Conservation (phyloP, 2,329 filamentous ascomycete species). For the Ophiosphaerella herpotricha region DNA sequence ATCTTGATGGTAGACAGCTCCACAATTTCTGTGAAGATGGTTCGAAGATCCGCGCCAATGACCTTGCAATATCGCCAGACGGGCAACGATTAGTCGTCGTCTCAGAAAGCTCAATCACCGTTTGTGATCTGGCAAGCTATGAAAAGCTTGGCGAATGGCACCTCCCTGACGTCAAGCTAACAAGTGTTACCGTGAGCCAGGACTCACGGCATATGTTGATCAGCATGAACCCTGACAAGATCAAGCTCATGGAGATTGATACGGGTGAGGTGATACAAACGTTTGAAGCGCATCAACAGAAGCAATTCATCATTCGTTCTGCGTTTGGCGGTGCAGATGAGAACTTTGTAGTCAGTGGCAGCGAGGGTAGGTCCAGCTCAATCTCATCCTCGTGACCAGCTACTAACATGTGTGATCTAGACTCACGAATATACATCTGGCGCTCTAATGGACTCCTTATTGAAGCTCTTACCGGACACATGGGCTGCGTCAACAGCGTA, state of each 20-base stretch:
- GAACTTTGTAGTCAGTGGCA: conserved; percentile 89
- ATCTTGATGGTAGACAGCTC: conserved; percentile 63
- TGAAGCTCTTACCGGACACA: conserved; percentile 76
- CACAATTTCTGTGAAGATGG: conserved; percentile 65
- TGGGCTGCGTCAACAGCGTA: conserved; percentile 81
- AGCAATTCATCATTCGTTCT: conserved; percentile 78
- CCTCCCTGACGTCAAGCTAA: conserved; percentile 70
- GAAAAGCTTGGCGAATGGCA: conserved; percentile 76
- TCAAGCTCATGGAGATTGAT: conserved; percentile 77
- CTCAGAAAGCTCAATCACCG: conserved; percentile 71
- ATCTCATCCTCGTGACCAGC: not conserved
- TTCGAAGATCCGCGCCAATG: conserved; percentile 73
- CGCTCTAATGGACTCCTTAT: conserved; percentile 80
- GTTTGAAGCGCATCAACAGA: conserved; percentile 77
- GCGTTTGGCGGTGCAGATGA: conserved; percentile 88
- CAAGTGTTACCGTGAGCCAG: conserved; percentile 78
- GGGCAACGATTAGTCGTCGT: conserved; percentile 80
- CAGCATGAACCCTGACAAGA: conserved; percentile 76
- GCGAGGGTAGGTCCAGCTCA: conserved; percentile 69
- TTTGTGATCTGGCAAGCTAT: conserved; percentile 79
- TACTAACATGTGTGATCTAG: conserved; percentile 42
- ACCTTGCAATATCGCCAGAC: conserved; percentile 80
- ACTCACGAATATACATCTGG: conserved; percentile 82
- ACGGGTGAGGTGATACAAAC: conserved; percentile 72
- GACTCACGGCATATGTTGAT: conserved; percentile 83